These are phyloP conservation scores for Kodamaea fukazawae DNA, from an alignment of 805 yeast species.

Conservation along the genomic window DNA sequence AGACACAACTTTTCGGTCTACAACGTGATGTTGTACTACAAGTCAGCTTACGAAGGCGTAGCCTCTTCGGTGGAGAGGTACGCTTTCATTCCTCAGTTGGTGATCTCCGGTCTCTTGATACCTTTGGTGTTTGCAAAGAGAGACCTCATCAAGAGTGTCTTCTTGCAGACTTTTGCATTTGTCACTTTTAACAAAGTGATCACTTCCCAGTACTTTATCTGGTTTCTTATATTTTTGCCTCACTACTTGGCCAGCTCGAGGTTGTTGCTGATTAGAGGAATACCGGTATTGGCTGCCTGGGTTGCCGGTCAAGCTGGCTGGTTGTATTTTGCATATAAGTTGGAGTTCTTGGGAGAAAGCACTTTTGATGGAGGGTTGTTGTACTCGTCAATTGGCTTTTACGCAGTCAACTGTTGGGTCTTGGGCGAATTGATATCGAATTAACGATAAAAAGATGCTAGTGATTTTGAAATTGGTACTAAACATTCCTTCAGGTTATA, in stretches of 20 bases:
- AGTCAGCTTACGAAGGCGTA: conserved; percentile 36
- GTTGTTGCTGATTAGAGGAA: conserved; percentile 33
- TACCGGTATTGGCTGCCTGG: conserved; percentile 56
- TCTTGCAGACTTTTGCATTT: conserved; percentile 44
- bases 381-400: conserved; percentile 55
- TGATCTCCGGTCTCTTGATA: conserved; percentile 54
- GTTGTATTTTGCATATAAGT: conserved; percentile 71
- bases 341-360: conserved; percentile 75
- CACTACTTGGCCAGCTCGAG: conserved; percentile 54
- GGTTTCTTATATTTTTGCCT: conserved; percentile 89
- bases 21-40: conserved; percentile 67
- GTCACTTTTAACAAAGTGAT: conserved; percentile 55
- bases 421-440: conserved; percentile 52
- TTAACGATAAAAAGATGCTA: too few species aligned
- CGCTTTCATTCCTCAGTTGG: conserved; percentile 84
- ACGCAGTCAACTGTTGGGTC: conserved; percentile 58
- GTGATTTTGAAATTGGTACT: too few species aligned
- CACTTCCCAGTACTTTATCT: conserved; percentile 93
- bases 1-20: conserved; percentile 92
- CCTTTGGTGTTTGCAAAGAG: conserved; percentile 46
- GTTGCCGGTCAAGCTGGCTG: conserved; percentile 67
- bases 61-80: conserved; percentile 42
- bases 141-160: conserved; percentile 33
- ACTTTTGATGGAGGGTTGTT: conserved; percentile 63
- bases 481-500: too few species aligned